These are phyloP conservation scores for Cornus kousa DNA, from an alignment of 148 eudicot species.

Conservation along the genomic window DNA sequence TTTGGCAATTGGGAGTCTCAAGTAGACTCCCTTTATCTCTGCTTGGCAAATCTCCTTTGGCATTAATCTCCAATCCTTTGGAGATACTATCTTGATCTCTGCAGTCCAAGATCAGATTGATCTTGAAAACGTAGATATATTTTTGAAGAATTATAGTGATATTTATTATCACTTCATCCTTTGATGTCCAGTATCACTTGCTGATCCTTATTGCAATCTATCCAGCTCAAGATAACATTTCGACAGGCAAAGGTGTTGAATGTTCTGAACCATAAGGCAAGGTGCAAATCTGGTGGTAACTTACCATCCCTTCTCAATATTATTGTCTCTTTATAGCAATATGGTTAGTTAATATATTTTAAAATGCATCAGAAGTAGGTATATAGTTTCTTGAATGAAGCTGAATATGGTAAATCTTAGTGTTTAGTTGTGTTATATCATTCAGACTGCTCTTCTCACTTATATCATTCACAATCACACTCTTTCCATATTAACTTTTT, in stretches of 20 bases:
- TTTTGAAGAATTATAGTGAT: conserved; percentile 5
- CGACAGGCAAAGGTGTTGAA: background rate
- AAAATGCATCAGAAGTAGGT: background rate
- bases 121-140: conserved; percentile 1
- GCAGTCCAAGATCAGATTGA: conserved; percentile 24
- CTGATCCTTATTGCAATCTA: background rate
- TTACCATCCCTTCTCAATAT: background rate
- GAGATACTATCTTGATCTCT: conserved; percentile 37
- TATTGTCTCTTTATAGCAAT: background rate
- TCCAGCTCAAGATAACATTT: conserved; percentile 1
- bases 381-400: conserved; percentile 4
- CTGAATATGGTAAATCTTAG: background rate
- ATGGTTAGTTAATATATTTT: background rate
- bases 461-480: background rate
- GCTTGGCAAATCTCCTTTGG: conserved; percentile 85
- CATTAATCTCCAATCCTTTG: conserved; percentile 37
- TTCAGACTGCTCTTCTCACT: background rate
- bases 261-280: conserved; percentile 5
- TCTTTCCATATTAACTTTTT: background rate
- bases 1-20: conserved; percentile 52
- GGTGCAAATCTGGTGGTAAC: background rate
- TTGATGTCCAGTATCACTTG: conserved; percentile 12
- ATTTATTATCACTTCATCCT: conserved; percentile 1
- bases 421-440: background rate
- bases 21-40: conserved; percentile 23